Percentiles rank a stretch among this genome's conserved stretches.
Conservation (phyloP, 2,329 filamentous ascomycete species). For the Hypoxylon sp. region DNA sequence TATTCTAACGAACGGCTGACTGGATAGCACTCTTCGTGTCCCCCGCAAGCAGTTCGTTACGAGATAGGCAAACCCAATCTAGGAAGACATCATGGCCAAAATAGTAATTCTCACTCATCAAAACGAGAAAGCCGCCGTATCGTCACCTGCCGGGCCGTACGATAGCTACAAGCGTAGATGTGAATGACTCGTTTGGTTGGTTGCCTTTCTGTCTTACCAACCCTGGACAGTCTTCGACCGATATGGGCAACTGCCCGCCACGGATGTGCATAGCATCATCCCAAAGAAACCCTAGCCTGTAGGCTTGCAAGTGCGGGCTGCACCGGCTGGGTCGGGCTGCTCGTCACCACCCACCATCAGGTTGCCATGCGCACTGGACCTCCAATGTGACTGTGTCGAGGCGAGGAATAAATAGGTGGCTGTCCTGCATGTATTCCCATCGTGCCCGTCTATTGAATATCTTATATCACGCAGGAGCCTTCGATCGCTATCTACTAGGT, state of each 20-base stretch:
- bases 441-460: conserved; percentile 17
- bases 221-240: conserved; percentile 30
- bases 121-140: conserved; percentile 19
- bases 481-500: conserved; percentile 30
- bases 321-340: conserved; percentile 34
- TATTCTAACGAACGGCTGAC: conserved; percentile 5
- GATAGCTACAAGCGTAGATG: conserved; percentile 23
- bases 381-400: conserved; percentile 13
- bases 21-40: no score
- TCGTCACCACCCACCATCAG: conserved; percentile 36
- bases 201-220: conserved; percentile 33
- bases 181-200: conserved; percentile 29
- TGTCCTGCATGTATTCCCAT: conserved; percentile 29
- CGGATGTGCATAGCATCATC: conserved; percentile 34
- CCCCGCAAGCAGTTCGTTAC: conserved; percentile 31
- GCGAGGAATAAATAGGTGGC: conserved; percentile 39
- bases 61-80: conserved; percentile 17
- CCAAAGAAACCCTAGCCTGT: conserved; percentile 35
- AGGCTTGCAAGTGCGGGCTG: conserved; percentile 36
- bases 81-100: conserved; percentile 15
- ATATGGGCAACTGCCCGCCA: conserved; percentile 30
- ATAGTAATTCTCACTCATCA: conserved; percentile 13
- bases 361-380: conserved; percentile 29
- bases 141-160: conserved; percentile 20
- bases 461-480: conserved; percentile 37